phyloP scores from a whole-genome alignment of 2,329 filamentous ascomycete species.

The Salinomyces thailandicus region DNA sequence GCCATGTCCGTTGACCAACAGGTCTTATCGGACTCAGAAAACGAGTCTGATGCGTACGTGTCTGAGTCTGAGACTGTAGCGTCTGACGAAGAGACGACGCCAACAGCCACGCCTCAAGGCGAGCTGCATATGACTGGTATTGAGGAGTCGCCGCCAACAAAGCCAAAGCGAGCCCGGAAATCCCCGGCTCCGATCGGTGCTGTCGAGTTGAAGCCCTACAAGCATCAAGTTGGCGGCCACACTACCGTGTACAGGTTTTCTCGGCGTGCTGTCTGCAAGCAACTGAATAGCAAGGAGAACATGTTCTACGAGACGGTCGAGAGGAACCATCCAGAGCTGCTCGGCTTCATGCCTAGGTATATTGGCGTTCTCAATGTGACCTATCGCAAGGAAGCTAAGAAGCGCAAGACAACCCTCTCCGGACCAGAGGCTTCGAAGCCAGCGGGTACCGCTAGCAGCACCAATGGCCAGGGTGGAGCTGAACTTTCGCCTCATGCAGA shows the following conservation, averaged over 20 bases:
- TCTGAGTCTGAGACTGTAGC: slow-evolving; percentile 43
- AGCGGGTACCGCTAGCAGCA: slow-evolving; percentile 8
- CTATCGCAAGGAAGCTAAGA: slow-evolving; percentile 68
- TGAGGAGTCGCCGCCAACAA: slow-evolving; percentile 15
- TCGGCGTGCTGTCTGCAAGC: slow-evolving; percentile 89
- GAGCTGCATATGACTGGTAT: slow-evolving; percentile 25
- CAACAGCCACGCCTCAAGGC: slow-evolving; percentile 36
- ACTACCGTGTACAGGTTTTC: slow-evolving; percentile 96
- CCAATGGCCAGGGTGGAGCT: neutral
- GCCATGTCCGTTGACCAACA: slow-evolving; percentile 8
- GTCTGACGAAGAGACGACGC: slow-evolving; percentile 42
- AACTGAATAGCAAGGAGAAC: slow-evolving; percentile 95
- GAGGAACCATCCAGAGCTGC: slow-evolving; percentile 74
- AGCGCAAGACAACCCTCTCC: slow-evolving; percentile 30
- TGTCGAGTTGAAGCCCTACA: slow-evolving; percentile 92
- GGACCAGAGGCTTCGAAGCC: slow-evolving; percentile 20
- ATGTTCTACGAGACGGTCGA: slow-evolving; percentile 98
- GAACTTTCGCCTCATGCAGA: neutral
- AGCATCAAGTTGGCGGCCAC: slow-evolving; percentile 93
- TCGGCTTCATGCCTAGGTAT: slow-evolving; percentile 88
- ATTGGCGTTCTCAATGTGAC: slow-evolving; percentile 96
- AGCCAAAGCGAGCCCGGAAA: slow-evolving; percentile 27
- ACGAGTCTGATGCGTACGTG: slow-evolving; percentile 24
- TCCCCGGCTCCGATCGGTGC: slow-evolving; percentile 61
- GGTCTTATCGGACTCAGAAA: slow-evolving; percentile 29